phyloP scores from a whole-genome alignment of 108 stramenopile species.

The Aurantiochytrium sp. region DNA sequence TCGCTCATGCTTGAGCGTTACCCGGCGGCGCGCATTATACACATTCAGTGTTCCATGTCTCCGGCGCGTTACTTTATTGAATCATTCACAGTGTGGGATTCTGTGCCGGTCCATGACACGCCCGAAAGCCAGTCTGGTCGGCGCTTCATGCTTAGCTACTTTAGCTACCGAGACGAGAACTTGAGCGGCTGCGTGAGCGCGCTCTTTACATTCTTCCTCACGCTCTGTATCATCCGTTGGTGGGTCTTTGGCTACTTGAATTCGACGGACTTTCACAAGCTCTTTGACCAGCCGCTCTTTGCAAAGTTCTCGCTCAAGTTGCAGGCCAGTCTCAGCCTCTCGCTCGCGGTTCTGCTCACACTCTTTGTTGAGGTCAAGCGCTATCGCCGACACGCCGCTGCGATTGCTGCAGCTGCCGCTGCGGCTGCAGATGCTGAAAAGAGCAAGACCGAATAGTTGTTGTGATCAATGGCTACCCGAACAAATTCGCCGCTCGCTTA shows the following conservation, averaged over 20 bases:
- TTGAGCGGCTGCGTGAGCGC: neutral
- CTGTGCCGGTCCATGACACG: neutral
- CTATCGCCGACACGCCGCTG: neutral
- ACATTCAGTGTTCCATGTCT: neutral
- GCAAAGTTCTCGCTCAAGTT: neutral
- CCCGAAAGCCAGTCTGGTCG: neutral
- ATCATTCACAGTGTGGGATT: neutral
- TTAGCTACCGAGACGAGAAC: neutral
- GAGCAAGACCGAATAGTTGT: too few species aligned
- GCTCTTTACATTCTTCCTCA: neutral
- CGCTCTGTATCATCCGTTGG: neutral
- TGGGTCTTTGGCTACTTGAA: constrained; percentile 4
- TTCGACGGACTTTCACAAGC: neutral
- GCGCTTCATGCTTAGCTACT: neutral
- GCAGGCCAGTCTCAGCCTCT: neutral
- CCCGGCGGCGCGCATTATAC: neutral
- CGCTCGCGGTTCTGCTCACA: neutral
- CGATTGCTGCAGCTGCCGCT: too few species aligned
- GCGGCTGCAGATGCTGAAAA: too few species aligned
- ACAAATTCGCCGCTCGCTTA: too few species aligned
- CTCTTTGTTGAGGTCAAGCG: neutral
- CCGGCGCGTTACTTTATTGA: constrained; percentile 6
- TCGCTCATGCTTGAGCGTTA: neutral
- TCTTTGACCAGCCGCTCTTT: neutral
- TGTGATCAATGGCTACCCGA: too few species aligned